Percentiles rank a stretch among this genome's conserved stretches.
phyloP scores from a whole-genome alignment of 257 asterid genomes.

The Rehmannia glutinosa region DNA sequence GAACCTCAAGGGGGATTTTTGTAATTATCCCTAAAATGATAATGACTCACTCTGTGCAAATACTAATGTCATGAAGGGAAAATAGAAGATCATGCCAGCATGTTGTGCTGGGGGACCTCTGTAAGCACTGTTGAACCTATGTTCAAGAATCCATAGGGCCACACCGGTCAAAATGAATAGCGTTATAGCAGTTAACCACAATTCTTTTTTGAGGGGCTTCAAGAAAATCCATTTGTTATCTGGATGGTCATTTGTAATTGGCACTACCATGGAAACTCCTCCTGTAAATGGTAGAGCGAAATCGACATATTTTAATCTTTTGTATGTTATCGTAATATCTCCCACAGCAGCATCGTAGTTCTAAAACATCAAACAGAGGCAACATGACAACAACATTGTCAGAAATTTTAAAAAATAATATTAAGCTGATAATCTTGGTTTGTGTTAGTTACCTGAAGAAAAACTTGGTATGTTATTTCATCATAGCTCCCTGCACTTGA shows the following conservation, averaged over 20 bases:
- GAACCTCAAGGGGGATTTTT: too few relatives aligned
- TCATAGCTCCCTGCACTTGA: constrained; percentile 30
- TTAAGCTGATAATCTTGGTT: too few relatives aligned
- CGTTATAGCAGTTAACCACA: constrained; percentile 26
- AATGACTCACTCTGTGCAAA: not conserved
- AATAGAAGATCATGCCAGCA: constrained; percentile 33
- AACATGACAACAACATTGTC: too few relatives aligned
- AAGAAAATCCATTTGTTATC: constrained; percentile 16
- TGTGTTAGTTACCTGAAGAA: too few relatives aligned
- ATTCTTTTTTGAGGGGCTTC: constrained; percentile 29
- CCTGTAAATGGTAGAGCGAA: constrained; percentile 43
- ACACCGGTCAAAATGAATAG: constrained; percentile 15
- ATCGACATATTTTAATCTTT: constrained; percentile 28
- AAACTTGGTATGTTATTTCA: constrained; percentile 48
- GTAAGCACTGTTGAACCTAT: not conserved
- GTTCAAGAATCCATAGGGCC: constrained; percentile 31
- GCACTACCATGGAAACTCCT: constrained; percentile 32
- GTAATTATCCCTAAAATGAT: too few relatives aligned
- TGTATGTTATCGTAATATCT: constrained; percentile 42
- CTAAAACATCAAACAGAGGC: too few relatives aligned
- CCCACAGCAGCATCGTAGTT: constrained; percentile 40
- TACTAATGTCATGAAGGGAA: constrained; percentile 26
- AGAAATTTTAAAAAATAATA: too few relatives aligned
- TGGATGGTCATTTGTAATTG: constrained; percentile 18
- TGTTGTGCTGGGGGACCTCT: constrained; percentile 25